Percentiles rank a stretch among this genome's conserved stretches.
These are phyloP conservation scores for Pascua sp. DNA, from an alignment of 1,284 basidiomycete species.

Conservation along the genomic window DNA sequence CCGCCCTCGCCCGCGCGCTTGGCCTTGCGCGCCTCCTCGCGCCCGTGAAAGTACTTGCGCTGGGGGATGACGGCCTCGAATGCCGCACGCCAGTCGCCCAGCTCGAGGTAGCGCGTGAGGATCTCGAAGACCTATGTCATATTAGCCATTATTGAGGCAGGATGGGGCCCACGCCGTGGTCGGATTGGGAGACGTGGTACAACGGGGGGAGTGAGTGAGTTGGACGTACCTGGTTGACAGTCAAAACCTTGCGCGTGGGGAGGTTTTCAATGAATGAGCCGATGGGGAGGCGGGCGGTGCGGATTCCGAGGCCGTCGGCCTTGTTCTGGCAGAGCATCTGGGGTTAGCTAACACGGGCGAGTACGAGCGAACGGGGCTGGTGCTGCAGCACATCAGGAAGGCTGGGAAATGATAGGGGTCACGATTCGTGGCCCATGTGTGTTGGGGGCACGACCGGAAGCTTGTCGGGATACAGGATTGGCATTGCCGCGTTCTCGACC, in stretches of 20 bases:
- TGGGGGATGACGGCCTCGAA: slow-evolving; percentile 82
- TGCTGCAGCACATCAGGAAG: no score
- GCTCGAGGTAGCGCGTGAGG: slow-evolving; percentile 80
- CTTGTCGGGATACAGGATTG: no score
- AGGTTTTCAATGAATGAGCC: slow-evolving; percentile 77
- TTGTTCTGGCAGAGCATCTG: slow-evolving; percentile 88
- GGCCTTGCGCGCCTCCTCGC: slow-evolving; percentile 16
- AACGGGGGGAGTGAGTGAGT: not conserved
- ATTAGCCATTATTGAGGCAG: not conserved
- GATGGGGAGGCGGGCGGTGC: slow-evolving; percentile 88
- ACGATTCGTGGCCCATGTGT: no score
- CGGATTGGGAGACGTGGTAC: no score
- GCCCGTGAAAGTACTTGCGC: slow-evolving; percentile 64
- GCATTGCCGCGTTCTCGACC: no score
- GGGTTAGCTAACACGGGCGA: no score
- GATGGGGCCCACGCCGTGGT: no score
- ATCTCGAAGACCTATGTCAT: slow-evolving; percentile 80
- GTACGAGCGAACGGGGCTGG: no score
- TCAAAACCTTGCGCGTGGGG: slow-evolving; percentile 88
- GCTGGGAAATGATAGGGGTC: no score
- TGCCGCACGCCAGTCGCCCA: slow-evolving; percentile 74
- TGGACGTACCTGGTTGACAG: slow-evolving; percentile 76
- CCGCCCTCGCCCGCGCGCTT: slow-evolving; percentile 8
- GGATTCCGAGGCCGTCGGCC: slow-evolving; percentile 68
- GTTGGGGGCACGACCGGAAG: no score